phyloP scores from a whole-genome alignment of 2,329 filamentous ascomycete genomes.

The Mycogone perniciosa region DNA sequence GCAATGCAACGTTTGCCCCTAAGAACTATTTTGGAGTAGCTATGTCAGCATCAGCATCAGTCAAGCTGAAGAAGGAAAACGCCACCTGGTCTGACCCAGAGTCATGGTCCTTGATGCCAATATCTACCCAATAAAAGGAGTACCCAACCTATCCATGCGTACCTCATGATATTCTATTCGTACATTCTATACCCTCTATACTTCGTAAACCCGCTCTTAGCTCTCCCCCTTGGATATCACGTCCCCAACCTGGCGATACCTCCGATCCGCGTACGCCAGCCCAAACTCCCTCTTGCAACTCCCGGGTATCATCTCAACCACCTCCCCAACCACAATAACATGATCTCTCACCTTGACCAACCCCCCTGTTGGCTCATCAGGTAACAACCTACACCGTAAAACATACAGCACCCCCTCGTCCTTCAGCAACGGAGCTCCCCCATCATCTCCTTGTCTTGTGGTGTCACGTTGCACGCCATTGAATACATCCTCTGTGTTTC shows the following conservation, averaged over 20 bases:
- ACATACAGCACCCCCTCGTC: constrained; percentile 49
- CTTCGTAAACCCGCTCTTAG: neutral
- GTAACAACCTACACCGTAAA: constrained; percentile 36
- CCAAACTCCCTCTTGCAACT: constrained; percentile 33
- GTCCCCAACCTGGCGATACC: constrained; percentile 38
- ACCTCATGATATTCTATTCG: neutral
- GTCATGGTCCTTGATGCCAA: too few relatives aligned
- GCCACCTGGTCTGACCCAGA: too few relatives aligned
- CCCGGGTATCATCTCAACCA: constrained; percentile 37
- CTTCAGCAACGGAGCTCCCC: constrained; percentile 36
- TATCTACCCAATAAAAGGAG: too few relatives aligned
- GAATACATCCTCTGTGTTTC: constrained; percentile 38
- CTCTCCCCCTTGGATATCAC: constrained; percentile 21
- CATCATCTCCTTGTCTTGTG: constrained; percentile 12
- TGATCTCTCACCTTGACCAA: constrained; percentile 45
- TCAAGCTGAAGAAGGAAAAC: too few relatives aligned
- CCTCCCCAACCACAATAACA: constrained; percentile 47
- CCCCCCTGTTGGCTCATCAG: constrained; percentile 33
- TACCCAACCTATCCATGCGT: too few relatives aligned
- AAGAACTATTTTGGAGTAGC: too few relatives aligned
- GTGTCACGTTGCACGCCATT: constrained; percentile 26
- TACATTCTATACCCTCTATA: constrained; percentile 11
- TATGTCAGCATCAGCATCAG: too few relatives aligned
- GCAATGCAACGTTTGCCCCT: too few relatives aligned
- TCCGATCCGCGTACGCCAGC: constrained; percentile 44